A percentile compares a stretch with the other conserved stretches of the same genome.
phyloP scores from a whole-genome alignment of 2,329 filamentous ascomycete species.

The Alternaria sp. region DNA sequence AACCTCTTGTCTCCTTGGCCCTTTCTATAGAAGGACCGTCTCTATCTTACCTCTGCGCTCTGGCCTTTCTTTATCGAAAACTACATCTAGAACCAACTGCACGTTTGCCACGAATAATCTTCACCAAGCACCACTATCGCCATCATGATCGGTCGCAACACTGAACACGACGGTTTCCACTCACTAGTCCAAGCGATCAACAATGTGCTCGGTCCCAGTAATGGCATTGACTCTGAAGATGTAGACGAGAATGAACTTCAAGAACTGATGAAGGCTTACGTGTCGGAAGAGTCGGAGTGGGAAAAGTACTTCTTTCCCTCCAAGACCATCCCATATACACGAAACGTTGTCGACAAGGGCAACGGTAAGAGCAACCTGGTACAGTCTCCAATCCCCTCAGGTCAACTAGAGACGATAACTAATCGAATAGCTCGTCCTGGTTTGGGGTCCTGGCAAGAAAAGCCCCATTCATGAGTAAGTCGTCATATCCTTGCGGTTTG shows the following conservation, averaged over 20 bases:
- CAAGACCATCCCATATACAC: constrained; percentile 74
- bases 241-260: constrained; percentile 77
- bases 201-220: constrained; percentile 77
- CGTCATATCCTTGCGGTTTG: constrained; percentile 14
- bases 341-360: constrained; percentile 88
- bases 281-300: constrained; percentile 76
- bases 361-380: constrained; percentile 83
- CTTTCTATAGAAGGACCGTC: constrained; percentile 22
- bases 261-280: constrained; percentile 76
- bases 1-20: constrained; percentile 20
- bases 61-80: background rate
- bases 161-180: constrained; percentile 63
- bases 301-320: constrained; percentile 77
- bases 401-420: constrained; percentile 7
- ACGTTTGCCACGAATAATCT: background rate
- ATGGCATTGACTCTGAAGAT: constrained; percentile 81
- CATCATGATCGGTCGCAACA: constrained; percentile 37
- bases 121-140: constrained; percentile 4
- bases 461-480: constrained; percentile 81
- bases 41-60: constrained; percentile 13
- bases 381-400: constrained; percentile 43
- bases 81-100: background rate
- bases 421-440: constrained; percentile 74
- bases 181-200: constrained; percentile 77
- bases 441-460: constrained; percentile 85